phyloP scores from a whole-genome alignment of 2,329 filamentous ascomycete genomes.

The Aspergillus uvarum region DNA sequence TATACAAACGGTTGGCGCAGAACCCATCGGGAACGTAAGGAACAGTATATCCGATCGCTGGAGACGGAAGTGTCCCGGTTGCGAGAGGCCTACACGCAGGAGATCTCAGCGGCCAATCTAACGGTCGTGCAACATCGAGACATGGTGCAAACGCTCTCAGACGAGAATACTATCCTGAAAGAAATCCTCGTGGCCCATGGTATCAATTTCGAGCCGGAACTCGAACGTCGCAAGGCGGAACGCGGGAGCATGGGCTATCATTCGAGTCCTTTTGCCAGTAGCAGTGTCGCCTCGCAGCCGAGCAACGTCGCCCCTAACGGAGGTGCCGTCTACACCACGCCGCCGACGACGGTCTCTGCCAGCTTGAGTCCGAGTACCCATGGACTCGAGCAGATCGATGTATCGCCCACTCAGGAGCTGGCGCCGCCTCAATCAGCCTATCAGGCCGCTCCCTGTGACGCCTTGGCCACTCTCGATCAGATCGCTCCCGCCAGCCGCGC shows the following conservation, averaged over 20 bases:
- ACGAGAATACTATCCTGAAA: slow-evolving; percentile 77
- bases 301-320: slow-evolving; percentile 24
- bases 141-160: slow-evolving; percentile 66
- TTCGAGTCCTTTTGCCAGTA: slow-evolving; percentile 46
- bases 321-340: slow-evolving; percentile 32
- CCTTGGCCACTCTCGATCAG: slow-evolving; percentile 26
- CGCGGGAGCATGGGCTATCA: slow-evolving; percentile 28
- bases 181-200: slow-evolving; percentile 60
- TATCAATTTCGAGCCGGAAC: slow-evolving; percentile 55
- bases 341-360: slow-evolving; percentile 32
- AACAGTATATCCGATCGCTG: slow-evolving; percentile 89
- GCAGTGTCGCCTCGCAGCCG: slow-evolving; percentile 36
- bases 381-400: slow-evolving; percentile 28
- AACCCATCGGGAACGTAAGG: slow-evolving; percentile 94
- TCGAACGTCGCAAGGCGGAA: slow-evolving; percentile 40
- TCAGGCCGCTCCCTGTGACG: slow-evolving; percentile 24
- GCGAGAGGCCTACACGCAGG: slow-evolving; percentile 72
- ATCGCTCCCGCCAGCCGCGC: slow-evolving; percentile 19
- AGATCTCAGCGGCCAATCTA: slow-evolving; percentile 56
- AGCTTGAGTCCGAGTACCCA: slow-evolving; percentile 32
- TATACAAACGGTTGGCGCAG: slow-evolving; percentile 48
- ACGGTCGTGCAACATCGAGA: slow-evolving; percentile 67
- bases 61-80: slow-evolving; percentile 88
- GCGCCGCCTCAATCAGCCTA: slow-evolving; percentile 25
- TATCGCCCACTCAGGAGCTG: slow-evolving; percentile 29